Base-by-base conservation (phyloP, 208 protist species). In the Crithidia acanthocephali region DNA sequence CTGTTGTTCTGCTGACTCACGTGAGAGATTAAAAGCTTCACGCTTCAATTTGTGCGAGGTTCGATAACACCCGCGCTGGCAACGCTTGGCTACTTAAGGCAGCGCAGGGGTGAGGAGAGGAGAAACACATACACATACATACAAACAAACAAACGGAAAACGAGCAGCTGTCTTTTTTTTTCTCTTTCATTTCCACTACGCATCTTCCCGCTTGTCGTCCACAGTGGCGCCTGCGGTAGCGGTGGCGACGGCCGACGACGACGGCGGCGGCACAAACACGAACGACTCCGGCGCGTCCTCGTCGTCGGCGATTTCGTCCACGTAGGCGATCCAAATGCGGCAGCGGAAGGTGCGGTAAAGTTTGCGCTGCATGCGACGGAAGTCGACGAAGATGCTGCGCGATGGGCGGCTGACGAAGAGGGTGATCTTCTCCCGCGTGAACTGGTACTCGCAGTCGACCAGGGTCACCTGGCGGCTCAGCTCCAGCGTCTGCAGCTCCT, bases 281-380 rank as follows among this genome's bases (percentile, higher is more conserved):
- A 78, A 78, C 20, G 65, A 78, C 42, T 72, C 65, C 40, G 79
- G 72, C 16, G 74, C 62, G 57, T 84, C 79, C 27, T 73, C 72
- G 72, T 88, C 84, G 32, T 73, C 64, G 35, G 71, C 59, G 30
- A 90, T 65, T 60, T 93, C 87, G 59, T 93, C 85, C 71, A 88
- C 79, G 83, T 93, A 90, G 40, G 81, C 79, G 15, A 91, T 77
- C 85, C 88, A 94, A 52, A 94, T 94, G 59, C 85, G 85, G 68
- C 85, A 91, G 55, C 84, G 81, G 27, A 89, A 86, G 32, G 75
- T 60, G 33, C 85, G 83, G 76, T 81, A 85, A 15, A 94, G 79
- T 69, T 83, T 83, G 40, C 88, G 80, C 72, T 91, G 85, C 85
- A 94, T 85, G 35, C 82, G 69, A n/a, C 85, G 80, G 44, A 94